A percentile compares a stretch with the other conserved stretches of the same genome.
Evolutionary conservation across 768 basidiomycete species (phyloP).

Genomic region (Boletus tomentosulus): DNA sequence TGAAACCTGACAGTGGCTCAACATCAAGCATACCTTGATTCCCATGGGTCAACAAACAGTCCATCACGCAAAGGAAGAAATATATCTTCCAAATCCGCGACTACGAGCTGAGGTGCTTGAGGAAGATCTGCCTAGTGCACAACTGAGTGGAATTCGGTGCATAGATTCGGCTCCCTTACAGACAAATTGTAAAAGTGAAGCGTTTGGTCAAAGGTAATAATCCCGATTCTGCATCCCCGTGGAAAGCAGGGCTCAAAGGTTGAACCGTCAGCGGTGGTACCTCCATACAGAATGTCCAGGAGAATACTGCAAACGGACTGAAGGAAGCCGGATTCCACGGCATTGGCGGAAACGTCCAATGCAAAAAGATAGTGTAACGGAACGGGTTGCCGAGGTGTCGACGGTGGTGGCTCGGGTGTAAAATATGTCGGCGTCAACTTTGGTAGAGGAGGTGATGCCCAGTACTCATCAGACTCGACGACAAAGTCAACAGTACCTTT

Average conservation of each 20-base stretch:
- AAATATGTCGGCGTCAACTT: slow-evolving; percentile 51
- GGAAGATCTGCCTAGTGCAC: slow-evolving; percentile 39
- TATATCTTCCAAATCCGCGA: slow-evolving; percentile 89
- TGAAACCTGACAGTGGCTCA: neutral
- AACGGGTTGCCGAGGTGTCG: slow-evolving; percentile 48
- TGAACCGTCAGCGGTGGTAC: slow-evolving; percentile 37
- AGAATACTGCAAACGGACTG: slow-evolving; percentile 61
- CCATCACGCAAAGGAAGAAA: slow-evolving; percentile 74
- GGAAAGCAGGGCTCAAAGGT: slow-evolving; percentile 50
- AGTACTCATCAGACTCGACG: slow-evolving; percentile 73
- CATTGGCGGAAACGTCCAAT: slow-evolving; percentile 74
- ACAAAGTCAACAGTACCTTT: slow-evolving; percentile 90
- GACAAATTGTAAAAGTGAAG: slow-evolving; percentile 89
- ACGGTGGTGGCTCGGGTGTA: slow-evolving; percentile 44
- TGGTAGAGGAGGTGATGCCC: slow-evolving; percentile 68
- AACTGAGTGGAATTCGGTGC: slow-evolving; percentile 16
- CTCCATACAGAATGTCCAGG: slow-evolving; percentile 61
- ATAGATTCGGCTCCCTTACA: slow-evolving; percentile 43
- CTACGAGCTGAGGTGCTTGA: slow-evolving; percentile 66
- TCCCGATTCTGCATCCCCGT: slow-evolving; percentile 54
- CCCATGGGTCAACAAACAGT: slow-evolving; percentile 70
- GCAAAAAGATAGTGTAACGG: slow-evolving; percentile 81
- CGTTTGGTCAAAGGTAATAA: slow-evolving; percentile 76
- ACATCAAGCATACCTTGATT: slow-evolving; percentile 54
- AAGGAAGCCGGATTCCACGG: slow-evolving; percentile 68